A percentile compares a stretch with the other conserved stretches of the same genome.
These are phyloP conservation scores for Mycena epipterygia DNA, from an alignment of 768 basidiomycete genomes.

Conservation along the genomic window DNA sequence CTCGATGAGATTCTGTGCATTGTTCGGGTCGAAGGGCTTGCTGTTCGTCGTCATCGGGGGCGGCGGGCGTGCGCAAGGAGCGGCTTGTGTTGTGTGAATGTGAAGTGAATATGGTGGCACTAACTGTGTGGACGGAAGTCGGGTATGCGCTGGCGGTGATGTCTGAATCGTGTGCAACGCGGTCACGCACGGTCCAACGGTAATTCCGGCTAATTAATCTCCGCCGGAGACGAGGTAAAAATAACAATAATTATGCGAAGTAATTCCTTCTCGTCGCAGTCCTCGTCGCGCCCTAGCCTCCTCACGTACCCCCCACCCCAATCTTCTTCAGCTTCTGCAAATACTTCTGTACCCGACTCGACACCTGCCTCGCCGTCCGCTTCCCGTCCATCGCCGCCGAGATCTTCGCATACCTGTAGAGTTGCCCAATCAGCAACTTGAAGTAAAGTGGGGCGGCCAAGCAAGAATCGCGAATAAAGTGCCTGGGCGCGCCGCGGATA, in stretches of 20 bases:
- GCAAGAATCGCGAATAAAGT: conserved; percentile 24
- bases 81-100: not conserved
- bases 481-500: conserved; percentile 76
- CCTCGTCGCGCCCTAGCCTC: too few species aligned
- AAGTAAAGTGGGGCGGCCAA: too few species aligned
- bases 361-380: conserved; percentile 87
- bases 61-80: not conserved
- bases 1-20: conserved; percentile 93
- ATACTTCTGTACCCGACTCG: conserved; percentile 90
- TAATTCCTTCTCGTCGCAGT: too few species aligned
- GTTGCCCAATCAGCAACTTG: not conserved
- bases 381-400: conserved; percentile 84
- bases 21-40: conserved; percentile 84
- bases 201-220: too few species aligned
- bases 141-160: too few species aligned
- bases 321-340: conserved; percentile 68
- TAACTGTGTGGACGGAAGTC: too few species aligned
- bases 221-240: too few species aligned
- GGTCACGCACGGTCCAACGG: too few species aligned
- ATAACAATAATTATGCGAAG: too few species aligned
- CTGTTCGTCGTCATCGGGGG: conserved; percentile 48
- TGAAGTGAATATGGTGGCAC: too few species aligned
- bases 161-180: too few species aligned
- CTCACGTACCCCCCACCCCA: conserved; percentile 5
- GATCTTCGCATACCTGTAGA: conserved; percentile 81